These are phyloP conservation scores for Pleurozium schreberi DNA, from an alignment of 225 moss, liverwort and hornwort genomes.

Conservation along the genomic window DNA sequence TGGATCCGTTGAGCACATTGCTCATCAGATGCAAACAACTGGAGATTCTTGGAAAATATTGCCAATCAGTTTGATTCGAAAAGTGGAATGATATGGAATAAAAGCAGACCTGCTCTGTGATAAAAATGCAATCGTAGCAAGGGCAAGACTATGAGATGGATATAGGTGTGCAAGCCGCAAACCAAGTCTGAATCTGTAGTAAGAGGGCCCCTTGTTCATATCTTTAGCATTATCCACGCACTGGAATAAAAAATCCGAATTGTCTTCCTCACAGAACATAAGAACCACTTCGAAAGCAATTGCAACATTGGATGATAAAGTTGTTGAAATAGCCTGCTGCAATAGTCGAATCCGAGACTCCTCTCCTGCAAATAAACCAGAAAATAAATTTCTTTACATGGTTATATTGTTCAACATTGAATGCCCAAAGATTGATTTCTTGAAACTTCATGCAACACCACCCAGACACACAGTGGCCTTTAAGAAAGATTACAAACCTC, in stretches of 20 bases:
- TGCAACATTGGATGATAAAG: constrained; percentile 29
- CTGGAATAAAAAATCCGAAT: constrained; percentile 37
- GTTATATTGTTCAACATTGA: not conserved
- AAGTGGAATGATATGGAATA: not conserved
- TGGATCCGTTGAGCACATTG: not conserved
- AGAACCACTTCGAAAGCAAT: constrained; percentile 67
- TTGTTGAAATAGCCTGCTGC: constrained; percentile 54
- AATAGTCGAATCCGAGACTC: constrained; percentile 51
- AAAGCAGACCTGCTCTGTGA: constrained; percentile 39
- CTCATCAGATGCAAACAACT: not conserved
- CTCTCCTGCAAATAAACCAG: constrained; percentile 26
- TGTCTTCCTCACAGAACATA: constrained; percentile 72
- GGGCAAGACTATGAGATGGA: constrained; percentile 74
- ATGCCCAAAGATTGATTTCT: not conserved
- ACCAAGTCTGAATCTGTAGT: constrained; percentile 50
- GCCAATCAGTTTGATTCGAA: not conserved
- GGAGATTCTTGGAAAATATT: not conserved
- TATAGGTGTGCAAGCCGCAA: constrained; percentile 58
- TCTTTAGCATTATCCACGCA: constrained; percentile 10
- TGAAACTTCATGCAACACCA: not conserved
- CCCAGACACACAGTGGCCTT: not conserved
- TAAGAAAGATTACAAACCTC: constrained; percentile 29
- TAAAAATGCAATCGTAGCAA: constrained; percentile 65
- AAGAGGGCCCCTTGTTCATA: constrained; percentile 23
- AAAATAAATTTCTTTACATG: not conserved